A percentile compares a stretch with the other conserved stretches of the same genome.
Evolutionary conservation across 1,284 basidiomycete genomes (phyloP).

Genomic region (Cutaneotrichosporon sp.): DNA sequence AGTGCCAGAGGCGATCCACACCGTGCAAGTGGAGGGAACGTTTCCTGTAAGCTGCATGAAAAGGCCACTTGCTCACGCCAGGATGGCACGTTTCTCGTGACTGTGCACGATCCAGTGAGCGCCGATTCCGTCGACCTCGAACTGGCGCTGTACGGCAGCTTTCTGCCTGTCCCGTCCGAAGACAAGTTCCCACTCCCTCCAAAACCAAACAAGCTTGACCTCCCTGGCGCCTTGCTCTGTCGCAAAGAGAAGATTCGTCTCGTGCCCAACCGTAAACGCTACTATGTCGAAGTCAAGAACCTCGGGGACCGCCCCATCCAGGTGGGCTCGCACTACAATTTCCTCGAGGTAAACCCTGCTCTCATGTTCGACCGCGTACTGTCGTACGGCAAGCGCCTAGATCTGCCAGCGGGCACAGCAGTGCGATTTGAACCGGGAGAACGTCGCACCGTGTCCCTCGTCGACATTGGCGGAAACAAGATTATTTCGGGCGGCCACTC

Average conservation of each 20-base stretch:
- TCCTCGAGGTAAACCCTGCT: slow-evolving; percentile 79
- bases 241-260: slow-evolving; percentile 65
- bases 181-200: slow-evolving; percentile 60
- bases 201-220: slow-evolving; percentile 54
- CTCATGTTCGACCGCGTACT: slow-evolving; percentile 76
- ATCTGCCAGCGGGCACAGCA: slow-evolving; percentile 87
- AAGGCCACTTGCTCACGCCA: slow-evolving; percentile 9
- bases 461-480: slow-evolving; percentile 68
- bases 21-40: slow-evolving; percentile 89
- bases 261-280: slow-evolving; percentile 65
- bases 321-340: slow-evolving; percentile 90
- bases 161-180: slow-evolving; percentile 71
- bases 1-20: slow-evolving; percentile 54
- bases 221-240: slow-evolving; percentile 70
- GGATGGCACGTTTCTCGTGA: slow-evolving; percentile 74
- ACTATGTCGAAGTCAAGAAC: slow-evolving; percentile 77
- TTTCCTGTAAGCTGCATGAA: slow-evolving; percentile 59
- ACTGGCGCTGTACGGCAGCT: slow-evolving; percentile 85
- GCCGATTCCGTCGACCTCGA: slow-evolving; percentile 70
- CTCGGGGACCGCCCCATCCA: slow-evolving; percentile 92
- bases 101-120: slow-evolving; percentile 89
- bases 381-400: slow-evolving; percentile 73
- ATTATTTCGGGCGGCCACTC: slow-evolving; percentile 75
- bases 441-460: slow-evolving; percentile 73
- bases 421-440: slow-evolving; percentile 96